Percentiles rank a stretch among this genome's conserved stretches.
These are phyloP conservation scores for Stellera chamaejasme DNA, from an alignment of 345 rosid species.

Conservation along the genomic window DNA sequence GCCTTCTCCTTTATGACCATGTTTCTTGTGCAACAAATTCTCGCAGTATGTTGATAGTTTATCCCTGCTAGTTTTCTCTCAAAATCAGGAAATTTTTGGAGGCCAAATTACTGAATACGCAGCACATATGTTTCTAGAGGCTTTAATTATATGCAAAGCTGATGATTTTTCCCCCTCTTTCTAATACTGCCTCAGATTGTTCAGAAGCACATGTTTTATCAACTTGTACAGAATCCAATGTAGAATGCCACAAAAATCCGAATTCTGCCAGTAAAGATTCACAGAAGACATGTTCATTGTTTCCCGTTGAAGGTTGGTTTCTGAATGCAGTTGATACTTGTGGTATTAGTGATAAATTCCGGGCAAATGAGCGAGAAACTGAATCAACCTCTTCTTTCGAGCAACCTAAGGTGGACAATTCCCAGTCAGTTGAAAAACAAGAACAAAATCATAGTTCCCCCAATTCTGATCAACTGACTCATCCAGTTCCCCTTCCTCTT, in stretches of 20 bases:
- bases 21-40: no score
- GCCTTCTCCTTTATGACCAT: no score
- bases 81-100: no score
- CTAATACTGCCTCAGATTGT: conserved; percentile 32
- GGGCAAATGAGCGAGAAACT: conserved; percentile 18
- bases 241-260: conserved; percentile 8
- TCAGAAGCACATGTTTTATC: conserved; percentile 25
- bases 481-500: conserved; percentile 58
- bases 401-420: conserved; percentile 18
- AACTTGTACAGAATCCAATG: conserved; percentile 21
- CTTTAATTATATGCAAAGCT: no score
- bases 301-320: conserved; percentile 17
- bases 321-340: conserved; percentile 17
- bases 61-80: no score
- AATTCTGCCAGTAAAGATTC: conserved; percentile 20
- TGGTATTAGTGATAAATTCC: conserved; percentile 13
- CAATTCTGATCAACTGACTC: conserved; percentile 43
- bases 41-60: no score
- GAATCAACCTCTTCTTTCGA: conserved; percentile 13
- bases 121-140: no score
- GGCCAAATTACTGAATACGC: no score
- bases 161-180: background rate
- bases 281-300: conserved; percentile 16
- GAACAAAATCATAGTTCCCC: conserved; percentile 23
- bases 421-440: conserved; percentile 18